Base-by-base conservation (phyloP, 2,329 filamentous ascomycete genomes). In the Polytolypa hystricis region DNA sequence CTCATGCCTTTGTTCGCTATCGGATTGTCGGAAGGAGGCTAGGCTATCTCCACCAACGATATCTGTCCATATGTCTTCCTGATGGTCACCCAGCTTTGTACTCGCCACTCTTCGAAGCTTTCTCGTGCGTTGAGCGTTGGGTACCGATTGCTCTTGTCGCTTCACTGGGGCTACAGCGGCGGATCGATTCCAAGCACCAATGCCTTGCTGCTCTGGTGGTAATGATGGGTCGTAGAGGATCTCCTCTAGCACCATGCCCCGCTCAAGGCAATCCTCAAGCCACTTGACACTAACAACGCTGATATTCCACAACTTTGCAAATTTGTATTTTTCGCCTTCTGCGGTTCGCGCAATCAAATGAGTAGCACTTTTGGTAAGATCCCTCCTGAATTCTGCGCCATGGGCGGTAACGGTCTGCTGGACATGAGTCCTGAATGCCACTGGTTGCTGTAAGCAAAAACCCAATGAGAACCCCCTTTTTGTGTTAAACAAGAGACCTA, bases 221-320 rank as follows among this genome's bases (percentile, higher is more conserved):
- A 89, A 57, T 17, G 73, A 65, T 2, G 85, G 87, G 53, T 93
- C 79, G 57, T 93, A 98, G 41, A 75, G 76, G n/a, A 67, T 61
- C 56, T 96, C 91, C 38, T 95, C 84, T 14, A 98, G 65, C 14
- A 87, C 81, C 85, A 98, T 91, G 39, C 86, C 85, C 44, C 91
- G 74, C 45, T 81, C 73, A 41, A 91, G 60, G 50, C 83, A 89
- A 52, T 95, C 83, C 34, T 78, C 66, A 25, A 96, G 72, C 91
- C 91, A 98, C 53, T 86, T 79, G 21, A 83, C 58, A 1, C 81
- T 79, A 16, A 98, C 85, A 16, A 86, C 75, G 35, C 76, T 76
- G 46, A 94, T 74, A 30, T 72, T 70, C 87, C 91, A 98, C 48
- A 71, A 71, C 47, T 74, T 77, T n/a, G 89, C 91, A 38, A 85